phyloP scores from a whole-genome alignment of 495 filamentous ascomycete genomes.

The Penicillium nucicola region DNA sequence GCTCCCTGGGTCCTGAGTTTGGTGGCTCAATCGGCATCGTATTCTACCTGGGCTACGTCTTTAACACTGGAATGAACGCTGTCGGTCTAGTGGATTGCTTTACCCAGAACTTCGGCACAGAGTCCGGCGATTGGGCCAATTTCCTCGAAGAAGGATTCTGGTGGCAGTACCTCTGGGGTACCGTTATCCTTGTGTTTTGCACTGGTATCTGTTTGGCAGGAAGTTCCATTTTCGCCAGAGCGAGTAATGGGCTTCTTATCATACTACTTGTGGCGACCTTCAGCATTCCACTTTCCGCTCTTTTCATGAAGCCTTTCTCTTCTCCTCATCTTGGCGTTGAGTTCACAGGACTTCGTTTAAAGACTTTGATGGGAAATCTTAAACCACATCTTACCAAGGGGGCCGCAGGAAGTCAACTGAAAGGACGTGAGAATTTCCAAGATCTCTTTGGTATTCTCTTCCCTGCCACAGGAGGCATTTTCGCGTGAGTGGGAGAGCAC shows the following conservation, averaged over 20 bases:
- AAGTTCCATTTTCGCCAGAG: slow-evolving; percentile 74
- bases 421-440: slow-evolving; percentile 70
- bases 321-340: slow-evolving; percentile 58
- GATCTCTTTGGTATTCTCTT: slow-evolving; percentile 86
- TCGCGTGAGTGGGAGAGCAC: slow-evolving; percentile 46
- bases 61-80: slow-evolving; percentile 88
- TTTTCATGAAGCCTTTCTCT: slow-evolving; percentile 64
- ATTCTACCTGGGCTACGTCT: slow-evolving; percentile 78
- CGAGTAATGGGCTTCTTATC: slow-evolving; percentile 74
- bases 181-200: slow-evolving; percentile 67
- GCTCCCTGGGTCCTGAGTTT: slow-evolving; percentile 83
- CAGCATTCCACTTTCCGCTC: slow-evolving; percentile 75
- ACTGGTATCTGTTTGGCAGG: slow-evolving; percentile 77
- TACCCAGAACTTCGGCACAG: slow-evolving; percentile 67
- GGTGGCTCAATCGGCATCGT: slow-evolving; percentile 90
- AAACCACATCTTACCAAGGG: slow-evolving; percentile 64
- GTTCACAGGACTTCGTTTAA: slow-evolving; percentile 70
- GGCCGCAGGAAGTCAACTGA: slow-evolving; percentile 63
- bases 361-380: slow-evolving; percentile 70
- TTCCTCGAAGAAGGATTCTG: slow-evolving; percentile 70
- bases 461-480: slow-evolving; percentile 75
- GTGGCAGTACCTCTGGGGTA: slow-evolving; percentile 78
- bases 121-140: slow-evolving; percentile 55
- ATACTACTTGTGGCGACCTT: slow-evolving; percentile 72
- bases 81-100: slow-evolving; percentile 84